These are phyloP conservation scores for Helotiales sp. DNA, from an alignment of 2,329 filamentous ascomycete genomes.

Conservation along the genomic window DNA sequence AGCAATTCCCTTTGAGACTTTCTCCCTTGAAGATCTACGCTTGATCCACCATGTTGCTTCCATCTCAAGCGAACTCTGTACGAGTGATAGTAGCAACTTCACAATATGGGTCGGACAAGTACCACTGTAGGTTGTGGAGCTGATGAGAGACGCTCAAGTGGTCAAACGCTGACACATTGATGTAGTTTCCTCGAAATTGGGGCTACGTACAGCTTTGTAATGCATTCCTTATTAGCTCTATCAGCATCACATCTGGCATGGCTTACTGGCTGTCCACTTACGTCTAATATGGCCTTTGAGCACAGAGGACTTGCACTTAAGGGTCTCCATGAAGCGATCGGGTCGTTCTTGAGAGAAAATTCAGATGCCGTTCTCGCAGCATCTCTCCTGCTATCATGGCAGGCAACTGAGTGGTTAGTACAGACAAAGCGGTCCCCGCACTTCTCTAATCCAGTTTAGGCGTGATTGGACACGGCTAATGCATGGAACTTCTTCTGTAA, in stretches of 20 bases:
- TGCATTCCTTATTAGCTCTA: constrained; percentile 90
- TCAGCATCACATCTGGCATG: constrained; percentile 95
- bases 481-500: constrained; percentile 86
- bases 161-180: constrained; percentile 39
- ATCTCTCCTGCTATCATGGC: constrained; percentile 92
- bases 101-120: constrained; percentile 93
- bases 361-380: constrained; percentile 91
- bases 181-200: constrained; percentile 80
- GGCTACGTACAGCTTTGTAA: constrained; percentile 82
- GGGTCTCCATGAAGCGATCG: constrained; percentile 86
- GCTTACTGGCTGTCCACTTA: constrained; percentile 82
- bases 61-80: constrained; percentile 83
- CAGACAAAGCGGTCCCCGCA: constrained; percentile 35
- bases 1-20: constrained; percentile 71
- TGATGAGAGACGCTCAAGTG: constrained; percentile 7
- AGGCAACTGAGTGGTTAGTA: constrained; percentile 91
- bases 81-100: constrained; percentile 78
- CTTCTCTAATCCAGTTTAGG: constrained; percentile 59
- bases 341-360: constrained; percentile 80
- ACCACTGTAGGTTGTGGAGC: constrained; percentile 71
- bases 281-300: constrained; percentile 86
- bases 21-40: constrained; percentile 78
- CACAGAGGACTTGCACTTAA: constrained; percentile 85
- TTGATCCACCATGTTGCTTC: constrained; percentile 90
- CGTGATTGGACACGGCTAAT: constrained; percentile 91